Evolutionary conservation across 2,329 filamentous ascomycete species (phyloP).

Genomic region (Annulohypoxylon truncatum): DNA sequence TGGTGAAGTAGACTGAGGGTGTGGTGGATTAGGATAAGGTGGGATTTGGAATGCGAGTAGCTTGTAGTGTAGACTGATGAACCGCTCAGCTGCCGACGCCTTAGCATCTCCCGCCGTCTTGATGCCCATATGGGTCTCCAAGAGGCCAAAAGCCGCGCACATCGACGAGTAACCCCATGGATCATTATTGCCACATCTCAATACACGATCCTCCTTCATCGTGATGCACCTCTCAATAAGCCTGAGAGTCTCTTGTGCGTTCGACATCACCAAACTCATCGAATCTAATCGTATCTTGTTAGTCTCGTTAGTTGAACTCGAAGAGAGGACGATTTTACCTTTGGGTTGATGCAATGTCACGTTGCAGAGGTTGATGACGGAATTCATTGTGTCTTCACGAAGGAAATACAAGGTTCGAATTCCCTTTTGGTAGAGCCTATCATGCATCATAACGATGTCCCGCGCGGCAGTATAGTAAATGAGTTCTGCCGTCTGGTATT

Average conservation of each 20-base stretch:
- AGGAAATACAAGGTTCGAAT: conserved; percentile 70
- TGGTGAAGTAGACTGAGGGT: conserved; percentile 39
- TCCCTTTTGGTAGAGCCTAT: conserved; percentile 69
- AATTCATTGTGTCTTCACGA: conserved; percentile 69
- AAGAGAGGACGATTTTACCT: conserved; percentile 41
- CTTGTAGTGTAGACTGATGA: conserved; percentile 69
- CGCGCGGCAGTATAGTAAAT: conserved; percentile 72
- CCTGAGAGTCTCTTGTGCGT: conserved; percentile 68
- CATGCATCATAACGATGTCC: conserved; percentile 71
- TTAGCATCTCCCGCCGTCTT: conserved; percentile 69
- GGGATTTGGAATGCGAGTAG: conserved; percentile 66
- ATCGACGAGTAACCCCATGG: conserved; percentile 74
- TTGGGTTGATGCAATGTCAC: conserved; percentile 70
- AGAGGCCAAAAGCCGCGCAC: conserved; percentile 68
- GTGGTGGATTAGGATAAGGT: conserved; percentile 51
- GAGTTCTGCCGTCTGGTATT: conserved; percentile 72
- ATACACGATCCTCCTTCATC: conserved; percentile 70
- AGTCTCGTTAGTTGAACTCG: conserved; percentile 8
- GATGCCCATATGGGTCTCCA: conserved; percentile 68
- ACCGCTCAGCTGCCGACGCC: conserved; percentile 68
- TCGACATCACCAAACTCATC: conserved; percentile 72
- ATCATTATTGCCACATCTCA: conserved; percentile 72
- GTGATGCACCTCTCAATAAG: conserved; percentile 70
- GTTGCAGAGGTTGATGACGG: conserved; percentile 70
- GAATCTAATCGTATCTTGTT: conserved; percentile 54